Percentiles rank a stretch among this genome's conserved stretches.
These are phyloP conservation scores for Suaeda aralocaspica DNA, from an alignment of 148 eudicot species.

Conservation along the genomic window DNA sequence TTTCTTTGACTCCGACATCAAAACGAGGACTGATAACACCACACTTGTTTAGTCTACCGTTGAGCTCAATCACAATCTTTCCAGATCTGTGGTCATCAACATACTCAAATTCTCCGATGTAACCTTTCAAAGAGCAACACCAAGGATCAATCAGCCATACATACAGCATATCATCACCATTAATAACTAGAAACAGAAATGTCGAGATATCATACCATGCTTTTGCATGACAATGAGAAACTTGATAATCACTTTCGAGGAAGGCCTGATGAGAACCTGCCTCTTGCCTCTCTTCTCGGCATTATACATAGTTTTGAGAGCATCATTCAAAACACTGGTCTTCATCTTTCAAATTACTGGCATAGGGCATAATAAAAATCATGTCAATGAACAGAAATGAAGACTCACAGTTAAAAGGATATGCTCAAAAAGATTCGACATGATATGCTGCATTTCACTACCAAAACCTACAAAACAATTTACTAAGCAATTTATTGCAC, in stretches of 20 bases:
- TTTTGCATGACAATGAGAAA: conserved; percentile 58
- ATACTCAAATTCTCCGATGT: conserved; percentile 87
- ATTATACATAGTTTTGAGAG: conserved; percentile 59
- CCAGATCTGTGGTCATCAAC: conserved; percentile 91
- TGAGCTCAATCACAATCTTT: conserved; percentile 82
- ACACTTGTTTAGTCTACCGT: conserved; percentile 71
- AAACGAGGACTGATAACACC: conserved; percentile 63
- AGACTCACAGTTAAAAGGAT: background rate
- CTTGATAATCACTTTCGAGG: conserved; percentile 60
- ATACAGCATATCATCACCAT: background rate
- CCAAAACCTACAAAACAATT: background rate
- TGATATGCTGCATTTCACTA: background rate
- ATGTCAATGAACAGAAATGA: background rate
- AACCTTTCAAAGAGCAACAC: conserved; percentile 37
- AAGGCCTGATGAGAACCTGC: conserved; percentile 62
- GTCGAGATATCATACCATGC: conserved; percentile 35
- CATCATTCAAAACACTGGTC: conserved; percentile 59
- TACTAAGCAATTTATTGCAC: background rate
- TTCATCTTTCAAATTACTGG: conserved; percentile 43
- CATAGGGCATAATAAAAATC: background rate
- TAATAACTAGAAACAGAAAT: background rate
- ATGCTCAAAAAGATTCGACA: background rate
- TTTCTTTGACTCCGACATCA: conserved; percentile 59
- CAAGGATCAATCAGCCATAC: background rate
- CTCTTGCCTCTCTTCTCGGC: conserved; percentile 60